Evolutionary conservation across 2,329 filamentous ascomycete species (phyloP), one percentile per base, ranked within the genome.

Genomic region (Aureobasidium sp.): DNA sequence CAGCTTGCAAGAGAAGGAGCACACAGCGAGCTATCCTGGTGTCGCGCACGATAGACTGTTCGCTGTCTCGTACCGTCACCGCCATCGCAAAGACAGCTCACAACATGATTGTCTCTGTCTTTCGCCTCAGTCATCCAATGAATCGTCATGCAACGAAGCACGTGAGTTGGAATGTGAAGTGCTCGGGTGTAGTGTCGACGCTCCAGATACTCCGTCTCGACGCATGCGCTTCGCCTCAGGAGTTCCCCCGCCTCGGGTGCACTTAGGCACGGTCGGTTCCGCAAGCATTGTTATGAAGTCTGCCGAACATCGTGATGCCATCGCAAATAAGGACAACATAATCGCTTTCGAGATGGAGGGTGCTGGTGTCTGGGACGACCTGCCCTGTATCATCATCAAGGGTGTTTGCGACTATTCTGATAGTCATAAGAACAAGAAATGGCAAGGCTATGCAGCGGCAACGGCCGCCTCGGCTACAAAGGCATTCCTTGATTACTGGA

Each of bases 41-140:
- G 34, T 41, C 11, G 41, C 52, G 15, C 49, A 66, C 27, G 69
- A 72, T 51, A 64, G 58, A 15, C 62, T 72, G 1, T 71, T 62
- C 45, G 55, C 41, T 9, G 29, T 65, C 12, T 25, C 51, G 9
- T 68, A 71, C 62, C 64, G 61, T 3, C 70, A 71, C 53, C 68
- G 66, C 47, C 70, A 72, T 62, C 65, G 67, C 27, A 44, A 2
- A 41, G 25, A 42, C 1, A 14, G 2, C n/a, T 11, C 42, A 3
- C 15, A 34, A 6, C 20, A 9, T 8, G 22, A 20, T 39, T 59
- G 45, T 4, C 25, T 9, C 14, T 48, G 45, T 48, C 2, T 29
- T 17, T 29, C 14, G 25, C 17, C 45, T 48, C 14, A n/a, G n/a
- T n/a, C n/a, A n/a, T n/a, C n/a, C n/a, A 8, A 6, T 4, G 27